Percentiles rank a stretch among this genome's conserved stretches.
Conservation (phyloP, 148 eudicot genomes). For the Persicaria maculosa region DNA sequence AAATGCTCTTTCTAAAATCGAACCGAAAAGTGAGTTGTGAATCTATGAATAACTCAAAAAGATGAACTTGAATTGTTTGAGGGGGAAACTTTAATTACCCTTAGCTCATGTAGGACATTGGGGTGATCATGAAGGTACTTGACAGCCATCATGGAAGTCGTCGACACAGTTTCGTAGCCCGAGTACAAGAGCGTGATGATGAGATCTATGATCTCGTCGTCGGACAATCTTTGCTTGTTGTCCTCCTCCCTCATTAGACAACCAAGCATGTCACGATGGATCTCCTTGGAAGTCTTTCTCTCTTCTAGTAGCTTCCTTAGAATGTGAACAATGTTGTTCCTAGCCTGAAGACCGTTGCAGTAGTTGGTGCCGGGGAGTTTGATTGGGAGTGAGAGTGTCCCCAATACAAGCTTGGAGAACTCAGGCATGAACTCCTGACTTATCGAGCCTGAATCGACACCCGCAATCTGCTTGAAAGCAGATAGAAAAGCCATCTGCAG, state of each 20-base stretch:
- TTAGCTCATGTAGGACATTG: slow-evolving; percentile 2
- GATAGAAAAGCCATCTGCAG: slow-evolving; percentile 90
- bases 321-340: slow-evolving; percentile 59
- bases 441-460: slow-evolving; percentile 44
- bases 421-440: slow-evolving; percentile 72
- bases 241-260: slow-evolving; percentile 51
- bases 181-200: slow-evolving; percentile 5
- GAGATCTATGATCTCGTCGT: slow-evolving; percentile 11
- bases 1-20: slow-evolving; percentile 68
- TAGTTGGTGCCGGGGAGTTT: slow-evolving; percentile 87
- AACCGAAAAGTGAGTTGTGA: neutral
- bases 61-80: neutral
- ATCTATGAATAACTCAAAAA: neutral
- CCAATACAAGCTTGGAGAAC: slow-evolving; percentile 76
- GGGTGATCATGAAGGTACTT: slow-evolving; percentile 13
- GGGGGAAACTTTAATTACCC: neutral
- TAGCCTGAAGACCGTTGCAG: slow-evolving; percentile 74
- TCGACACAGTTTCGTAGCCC: slow-evolving; percentile 8
- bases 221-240: slow-evolving; percentile 32
- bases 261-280: slow-evolving; percentile 59
- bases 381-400: slow-evolving; percentile 88
- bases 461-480: slow-evolving; percentile 75
- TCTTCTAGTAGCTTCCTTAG: slow-evolving; percentile 49
- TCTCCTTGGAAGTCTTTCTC: slow-evolving; percentile 45
- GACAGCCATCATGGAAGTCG: slow-evolving; percentile 12